phyloP scores from a whole-genome alignment of 139 green algal genomes.

The Ettlia oleoabundans region DNA sequence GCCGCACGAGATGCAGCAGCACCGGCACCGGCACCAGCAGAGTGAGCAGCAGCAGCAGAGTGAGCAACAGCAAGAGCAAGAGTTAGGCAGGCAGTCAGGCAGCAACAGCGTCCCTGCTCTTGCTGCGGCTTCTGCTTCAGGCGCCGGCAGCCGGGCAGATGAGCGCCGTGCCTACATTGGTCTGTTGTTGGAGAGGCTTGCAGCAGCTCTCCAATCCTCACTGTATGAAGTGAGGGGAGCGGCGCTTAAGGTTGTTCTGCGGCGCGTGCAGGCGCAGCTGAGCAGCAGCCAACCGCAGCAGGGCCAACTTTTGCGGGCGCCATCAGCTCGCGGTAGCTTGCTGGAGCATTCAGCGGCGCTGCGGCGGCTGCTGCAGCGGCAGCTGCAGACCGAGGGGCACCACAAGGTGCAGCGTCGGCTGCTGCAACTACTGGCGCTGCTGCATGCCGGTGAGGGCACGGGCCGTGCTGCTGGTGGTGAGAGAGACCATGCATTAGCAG shows the following conservation, averaged over 20 bases:
- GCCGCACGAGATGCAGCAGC: background rate
- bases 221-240: conserved; percentile 65
- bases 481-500: too few species aligned
- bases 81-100: too few species aligned
- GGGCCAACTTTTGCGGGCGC: too few species aligned
- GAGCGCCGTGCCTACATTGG: too few species aligned
- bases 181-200: too few species aligned
- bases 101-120: too few species aligned
- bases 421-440: conserved; percentile 34
- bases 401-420: conserved; percentile 37
- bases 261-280: background rate
- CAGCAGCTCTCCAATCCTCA: conserved; percentile 40
- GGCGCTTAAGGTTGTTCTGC: conserved; percentile 57
- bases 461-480: background rate
- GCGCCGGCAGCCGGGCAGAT: background rate
- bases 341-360: background rate
- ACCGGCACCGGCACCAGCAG: background rate
- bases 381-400: background rate
- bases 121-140: too few species aligned
- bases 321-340: background rate
- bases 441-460: background rate
- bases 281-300: conserved; percentile 8
- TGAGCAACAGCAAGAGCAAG: background rate
- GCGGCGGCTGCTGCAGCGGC: background rate
- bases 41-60: background rate